Base-by-base conservation (phyloP, 179 eudicot genomes). In the Beta lomatogona region DNA sequence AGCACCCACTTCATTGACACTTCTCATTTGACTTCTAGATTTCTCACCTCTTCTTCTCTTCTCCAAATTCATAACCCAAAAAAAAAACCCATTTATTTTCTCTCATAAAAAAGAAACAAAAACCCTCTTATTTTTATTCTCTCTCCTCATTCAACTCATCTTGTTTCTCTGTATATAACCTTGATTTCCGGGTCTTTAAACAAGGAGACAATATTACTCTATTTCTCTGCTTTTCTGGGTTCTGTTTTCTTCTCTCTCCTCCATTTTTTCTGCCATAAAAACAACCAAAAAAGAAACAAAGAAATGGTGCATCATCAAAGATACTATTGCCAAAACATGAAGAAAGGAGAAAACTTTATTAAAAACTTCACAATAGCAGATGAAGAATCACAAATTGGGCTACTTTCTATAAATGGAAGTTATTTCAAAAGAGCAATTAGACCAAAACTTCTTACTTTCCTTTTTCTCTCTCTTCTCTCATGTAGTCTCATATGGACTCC, bases 401-500 rank as follows among this genome's bases (percentile, higher is more conserved):
- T 58, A 36, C 53, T 28, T 46, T 53, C 61, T 55, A 77, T 14
- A 19, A 77, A n/a, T 81, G 74, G 53, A n/a, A 73, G 57, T 19
- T 82, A 71, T 54, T 66, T 71, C 77, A 91, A 88, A 84, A 85
- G 76, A 82, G 80, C 89, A 25, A 77, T 81, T 74, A 91, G 85
- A 52, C 93, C 93, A 9, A 89, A 80, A 77, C 82, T 91, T 79
- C 22, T 90, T 22, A 79, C 77, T 63, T 81, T 93, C 73, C 79
- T 89, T 59, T 82, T 89, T 19, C 75, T 93, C 18, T 87, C 89
- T 63, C 77, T 92, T 36, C 83, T 90, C 46, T 93, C 91, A 52
- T 91, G 90, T 79, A 71, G 86, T 83, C 87, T 95, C 71, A 80
- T 93, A 46, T 85, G 92, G 77, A 88, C 86, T 48, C 82, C 93